Percentiles rank a stretch among this genome's conserved stretches.
Conservation (phyloP, 805 yeast species). For the Hanseniaspora hatyaiensis region DNA sequence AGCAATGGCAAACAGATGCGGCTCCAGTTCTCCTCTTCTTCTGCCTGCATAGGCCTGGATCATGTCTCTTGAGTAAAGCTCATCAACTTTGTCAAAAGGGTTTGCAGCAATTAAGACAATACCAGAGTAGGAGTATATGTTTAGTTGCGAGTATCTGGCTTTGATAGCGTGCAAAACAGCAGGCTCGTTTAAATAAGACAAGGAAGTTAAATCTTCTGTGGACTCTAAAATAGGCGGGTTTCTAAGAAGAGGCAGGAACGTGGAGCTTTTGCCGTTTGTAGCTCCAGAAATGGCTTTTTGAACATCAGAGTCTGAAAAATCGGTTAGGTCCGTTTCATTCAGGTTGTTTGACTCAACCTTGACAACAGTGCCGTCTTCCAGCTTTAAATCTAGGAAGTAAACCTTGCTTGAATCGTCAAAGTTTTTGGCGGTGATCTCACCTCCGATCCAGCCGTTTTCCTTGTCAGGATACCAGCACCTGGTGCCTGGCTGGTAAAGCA, state of each 20-base stretch:
- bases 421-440: constrained; percentile 41
- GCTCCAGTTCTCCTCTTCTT: constrained; percentile 88
- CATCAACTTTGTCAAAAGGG: constrained; percentile 88
- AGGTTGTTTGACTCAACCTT: constrained; percentile 37
- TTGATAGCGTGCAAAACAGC: constrained; percentile 90
- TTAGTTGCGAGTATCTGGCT: constrained; percentile 76
- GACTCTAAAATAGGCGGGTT: constrained; percentile 89
- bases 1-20: constrained; percentile 93
- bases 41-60: constrained; percentile 91
- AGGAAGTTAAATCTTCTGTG: constrained; percentile 83
- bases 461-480: constrained; percentile 72
- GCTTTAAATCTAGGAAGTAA: constrained; percentile 39
- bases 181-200: constrained; percentile 90
- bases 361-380: constrained; percentile 41
- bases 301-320: constrained; percentile 10
- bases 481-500: constrained; percentile 41
- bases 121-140: constrained; percentile 91
- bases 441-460: constrained; percentile 61
- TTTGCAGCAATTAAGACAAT: constrained; percentile 92
- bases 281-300: constrained; percentile 14
- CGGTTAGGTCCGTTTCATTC: constrained; percentile 19
- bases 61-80: constrained; percentile 79
- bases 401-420: constrained; percentile 31
- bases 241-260: constrained; percentile 63
- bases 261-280: constrained; percentile 19